Evolutionary conservation across 352 stramenopile genomes (phyloP), one percentile per base, ranked within the genome.

Genomic region (Halophytophthora batemanensis): DNA sequence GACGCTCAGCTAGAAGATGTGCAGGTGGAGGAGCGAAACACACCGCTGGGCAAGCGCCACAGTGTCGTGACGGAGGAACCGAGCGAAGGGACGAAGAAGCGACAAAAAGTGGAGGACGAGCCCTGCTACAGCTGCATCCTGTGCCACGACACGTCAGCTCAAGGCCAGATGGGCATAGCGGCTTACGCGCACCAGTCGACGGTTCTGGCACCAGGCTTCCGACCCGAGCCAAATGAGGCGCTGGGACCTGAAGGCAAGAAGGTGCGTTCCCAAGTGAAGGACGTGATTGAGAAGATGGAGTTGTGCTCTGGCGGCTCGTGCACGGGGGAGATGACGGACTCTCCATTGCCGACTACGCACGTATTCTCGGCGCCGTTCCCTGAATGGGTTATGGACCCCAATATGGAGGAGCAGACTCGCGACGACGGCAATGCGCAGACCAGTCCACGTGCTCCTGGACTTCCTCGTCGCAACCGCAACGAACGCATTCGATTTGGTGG

Each of bases 181-280:
- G 85, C 82, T 6, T 90, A 93, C 43, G 79, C 93, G 10, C 85
- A 95, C 49, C 85, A 95, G 55, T 95, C 85, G 25, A 95, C 85
- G 6, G 85, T 95, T 12, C 53, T 95, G 28, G 82, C 81, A 10
- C 74, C 72, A 22, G 72, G 69, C 14, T 95, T 95, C 58, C 76
- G 85, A 35, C 85, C 85, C 6, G 68, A 88, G 3, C 57, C 82
- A n/a, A 59, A 86, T 13, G 77, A 89, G 58, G 82, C 66, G 19
- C 62, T 95, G 0, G 46, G 56, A 6, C 34, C 59, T 7, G 61
- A 72, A 10, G 82, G 80, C 18, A 83, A 75, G 15, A 71, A 73
- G 29, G 50, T 87, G 34, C 73, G 85, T 29, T 71, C 51, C 22
- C 69, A 83, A 45, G 69, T 95, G 8, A 86, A 82, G 46, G 48